These are phyloP conservation scores for Cetraspora pellucida DNA, from an alignment of 192 early-diverging fungal genomes.

Conservation along the genomic window DNA sequence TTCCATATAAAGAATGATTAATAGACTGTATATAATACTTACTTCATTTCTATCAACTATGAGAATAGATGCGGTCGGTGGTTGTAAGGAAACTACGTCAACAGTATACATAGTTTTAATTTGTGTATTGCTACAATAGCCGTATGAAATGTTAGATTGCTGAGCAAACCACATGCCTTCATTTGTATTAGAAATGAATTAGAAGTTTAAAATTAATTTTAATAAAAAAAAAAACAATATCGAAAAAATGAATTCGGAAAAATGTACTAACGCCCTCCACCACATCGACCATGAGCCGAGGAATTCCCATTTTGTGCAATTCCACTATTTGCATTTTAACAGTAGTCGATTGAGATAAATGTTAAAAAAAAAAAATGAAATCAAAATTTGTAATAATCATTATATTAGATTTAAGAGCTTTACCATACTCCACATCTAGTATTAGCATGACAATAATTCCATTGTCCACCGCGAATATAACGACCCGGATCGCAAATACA, in stretches of 20 bases:
- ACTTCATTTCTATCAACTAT: slow-evolving; percentile 21
- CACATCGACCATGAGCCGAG: neutral
- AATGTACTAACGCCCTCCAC: neutral
- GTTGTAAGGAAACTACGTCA: neutral
- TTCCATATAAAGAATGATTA: neutral
- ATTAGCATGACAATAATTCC: slow-evolving; percentile 2
- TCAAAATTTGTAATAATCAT: neutral
- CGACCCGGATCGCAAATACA: neutral
- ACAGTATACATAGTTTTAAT: slow-evolving; percentile 7
- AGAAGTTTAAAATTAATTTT: neutral
- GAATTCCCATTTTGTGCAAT: slow-evolving; percentile 7
- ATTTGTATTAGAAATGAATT: neutral
- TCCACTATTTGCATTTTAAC: no score
- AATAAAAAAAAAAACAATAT: neutral
- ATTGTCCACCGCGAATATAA: neutral
- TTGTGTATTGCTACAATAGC: neutral
- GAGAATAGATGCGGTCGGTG: neutral
- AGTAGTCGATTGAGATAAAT: no score
- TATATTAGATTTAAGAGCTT: neutral
- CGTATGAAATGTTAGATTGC: neutral
- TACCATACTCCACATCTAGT: neutral
- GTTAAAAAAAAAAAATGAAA: neutral
- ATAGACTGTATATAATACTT: neutral
- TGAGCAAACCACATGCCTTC: slow-evolving; percentile 18
- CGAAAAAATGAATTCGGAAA: neutral